Base-by-base conservation (phyloP, 257 asterid genomes). In the Nemophila menziesii region DNA sequence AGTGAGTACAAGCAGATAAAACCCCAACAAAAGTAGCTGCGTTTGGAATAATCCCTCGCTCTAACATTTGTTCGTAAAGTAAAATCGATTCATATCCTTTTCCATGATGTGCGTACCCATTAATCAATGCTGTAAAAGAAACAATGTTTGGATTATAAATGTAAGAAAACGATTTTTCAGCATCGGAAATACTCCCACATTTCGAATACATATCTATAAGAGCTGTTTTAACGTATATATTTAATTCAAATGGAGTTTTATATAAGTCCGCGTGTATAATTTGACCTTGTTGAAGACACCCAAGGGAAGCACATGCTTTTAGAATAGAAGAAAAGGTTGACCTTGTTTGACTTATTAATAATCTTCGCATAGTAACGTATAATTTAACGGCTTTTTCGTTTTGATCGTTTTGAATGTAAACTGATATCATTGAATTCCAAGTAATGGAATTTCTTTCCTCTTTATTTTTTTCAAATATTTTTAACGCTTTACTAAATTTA, bases 361-460 rank as follows among this genome's bases (percentile, higher is more conserved):
- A 54, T 55, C 82, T 69, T 27, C 64, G 55, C 97, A 86, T 86
- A 37, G 67, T 43, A 13, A 26, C 11, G 46, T 82, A 86, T 38
- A 86, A 62, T 16, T 48, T 54, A 3, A 86, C 18, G 0, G 92
- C 97, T 11, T 55, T 60, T 49, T 82, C 80, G 3, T 72, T 61
- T 20, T 52, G 75, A 63, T 54, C 61, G 29, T 66, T 79, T 29
- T 66, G 75, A 52, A 71, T 55, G 46, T 59, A 79, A 44, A 90
- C 96, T 3, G 94, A 73, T 22, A 86, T 86, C 90, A 82, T 71
- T n/a, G 94, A 74, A 55, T 82, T 86, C 94, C 96, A 86, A 42
- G 82, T 74, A 33, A 82, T 45, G 11, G 94, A 54, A 54, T 65
- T 56, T 54, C 75, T 67, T 52, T 79, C 77, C 57, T 45, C 64